Conservation (phyloP, 441 rosid genomes). For the Populus hybrid region DNA sequence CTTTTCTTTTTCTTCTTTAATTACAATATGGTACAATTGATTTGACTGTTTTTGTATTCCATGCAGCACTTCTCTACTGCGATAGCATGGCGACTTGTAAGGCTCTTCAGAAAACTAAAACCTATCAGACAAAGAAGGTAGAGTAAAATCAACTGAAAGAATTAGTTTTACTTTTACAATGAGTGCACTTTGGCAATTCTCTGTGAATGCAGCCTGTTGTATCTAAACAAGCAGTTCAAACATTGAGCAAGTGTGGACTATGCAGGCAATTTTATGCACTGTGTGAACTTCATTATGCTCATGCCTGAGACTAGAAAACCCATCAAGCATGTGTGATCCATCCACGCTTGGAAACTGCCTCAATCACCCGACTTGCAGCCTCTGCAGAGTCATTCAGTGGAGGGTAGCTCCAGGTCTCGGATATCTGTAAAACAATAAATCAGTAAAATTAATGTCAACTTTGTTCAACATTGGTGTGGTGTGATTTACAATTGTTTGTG, state of each 20-base stretch:
- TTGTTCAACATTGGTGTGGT: neutral
- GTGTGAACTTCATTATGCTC: neutral
- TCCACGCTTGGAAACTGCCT: conserved; percentile 73
- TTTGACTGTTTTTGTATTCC: neutral
- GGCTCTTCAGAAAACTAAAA: neutral
- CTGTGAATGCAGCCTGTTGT: neutral
- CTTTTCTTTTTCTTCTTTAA: too few species aligned
- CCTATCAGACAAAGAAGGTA: neutral
- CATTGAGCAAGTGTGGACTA: neutral
- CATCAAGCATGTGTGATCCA: conserved; percentile 48
- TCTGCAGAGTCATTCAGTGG: conserved; percentile 82
- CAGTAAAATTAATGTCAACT: neutral
- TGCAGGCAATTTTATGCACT: neutral
- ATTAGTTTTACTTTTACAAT: neutral
- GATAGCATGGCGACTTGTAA: neutral
- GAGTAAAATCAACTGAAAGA: neutral
- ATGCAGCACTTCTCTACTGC: neutral
- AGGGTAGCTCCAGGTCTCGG: conserved; percentile 87
- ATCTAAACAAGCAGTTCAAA: neutral
- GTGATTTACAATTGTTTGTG: neutral
- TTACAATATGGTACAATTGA: neutral
- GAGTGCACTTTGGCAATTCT: conserved; percentile 3
- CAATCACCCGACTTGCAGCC: conserved; percentile 62
- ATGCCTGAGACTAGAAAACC: neutral
- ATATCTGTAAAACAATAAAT: conserved; percentile 44